Percentiles rank a stretch among this genome's conserved stretches.
These are phyloP conservation scores for Trichoderma virens DNA, from an alignment of 495 filamentous ascomycete species.

Conservation along the genomic window DNA sequence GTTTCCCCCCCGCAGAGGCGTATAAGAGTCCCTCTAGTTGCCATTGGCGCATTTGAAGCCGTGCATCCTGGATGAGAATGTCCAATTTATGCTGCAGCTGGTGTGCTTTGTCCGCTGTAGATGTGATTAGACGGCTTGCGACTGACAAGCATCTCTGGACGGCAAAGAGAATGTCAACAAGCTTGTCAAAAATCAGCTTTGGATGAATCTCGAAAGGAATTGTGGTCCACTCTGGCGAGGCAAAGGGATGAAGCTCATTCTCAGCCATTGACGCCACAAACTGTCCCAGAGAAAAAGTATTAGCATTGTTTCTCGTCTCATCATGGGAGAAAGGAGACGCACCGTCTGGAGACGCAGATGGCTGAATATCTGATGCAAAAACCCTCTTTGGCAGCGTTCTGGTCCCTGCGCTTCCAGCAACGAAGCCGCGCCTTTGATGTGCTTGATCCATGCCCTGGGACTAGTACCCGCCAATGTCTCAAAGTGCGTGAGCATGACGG, in stretches of 20 bases:
- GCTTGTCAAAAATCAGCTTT: not conserved
- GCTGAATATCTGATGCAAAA: conserved; percentile 9
- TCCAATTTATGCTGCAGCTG: not conserved
- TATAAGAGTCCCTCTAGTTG: not conserved
- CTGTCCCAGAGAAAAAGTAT: not conserved
- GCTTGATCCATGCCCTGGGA: not conserved
- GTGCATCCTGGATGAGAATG: not conserved
- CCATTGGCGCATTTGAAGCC: not conserved
- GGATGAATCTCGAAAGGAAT: conserved; percentile 3
- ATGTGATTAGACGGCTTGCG: not conserved
- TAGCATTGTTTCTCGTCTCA: not conserved
- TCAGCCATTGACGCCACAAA: conserved; percentile 8
- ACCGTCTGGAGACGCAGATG: conserved; percentile 6
- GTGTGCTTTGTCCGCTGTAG: not conserved
- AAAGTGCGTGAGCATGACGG: conserved; percentile 11
- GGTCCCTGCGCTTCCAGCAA: not conserved
- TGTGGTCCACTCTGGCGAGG: not conserved
- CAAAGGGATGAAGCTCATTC: not conserved
- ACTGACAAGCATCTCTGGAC: not conserved
- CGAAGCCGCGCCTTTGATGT: conserved; percentile 1
- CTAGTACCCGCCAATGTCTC: not conserved
- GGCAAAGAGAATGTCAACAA: not conserved
- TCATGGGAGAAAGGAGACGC: not conserved
- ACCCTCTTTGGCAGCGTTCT: not conserved
- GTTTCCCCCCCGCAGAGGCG: not conserved